These are phyloP conservation scores for Saturnispora galanensis DNA, from an alignment of 805 yeast species.

Conservation along the genomic window DNA sequence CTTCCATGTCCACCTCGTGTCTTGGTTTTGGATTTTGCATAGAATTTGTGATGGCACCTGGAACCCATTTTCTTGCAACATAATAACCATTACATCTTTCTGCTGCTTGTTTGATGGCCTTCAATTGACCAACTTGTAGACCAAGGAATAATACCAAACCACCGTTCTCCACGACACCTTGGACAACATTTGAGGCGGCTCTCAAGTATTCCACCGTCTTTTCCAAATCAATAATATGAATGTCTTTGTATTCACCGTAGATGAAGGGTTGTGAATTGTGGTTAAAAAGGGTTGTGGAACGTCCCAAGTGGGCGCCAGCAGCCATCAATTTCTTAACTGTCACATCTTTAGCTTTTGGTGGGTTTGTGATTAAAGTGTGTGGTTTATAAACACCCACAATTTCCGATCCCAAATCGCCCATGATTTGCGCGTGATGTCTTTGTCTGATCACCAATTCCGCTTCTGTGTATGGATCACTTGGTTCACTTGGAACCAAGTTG, in stretches of 20 bases:
- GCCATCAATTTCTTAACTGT: slow-evolving; percentile 68
- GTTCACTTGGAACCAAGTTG: slow-evolving; percentile 49
- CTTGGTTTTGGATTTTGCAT: slow-evolving; percentile 48
- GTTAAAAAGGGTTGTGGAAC: slow-evolving; percentile 69
- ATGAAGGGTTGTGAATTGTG: slow-evolving; percentile 78
- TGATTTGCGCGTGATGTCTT: slow-evolving; percentile 45
- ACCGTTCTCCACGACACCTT: slow-evolving; percentile 73
- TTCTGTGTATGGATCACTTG: slow-evolving; percentile 56
- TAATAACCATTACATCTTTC: slow-evolving; percentile 67
- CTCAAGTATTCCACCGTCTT: slow-evolving; percentile 67
- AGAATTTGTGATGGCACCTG: slow-evolving; percentile 88
- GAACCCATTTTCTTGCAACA: slow-evolving; percentile 82
- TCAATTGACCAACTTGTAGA: slow-evolving; percentile 65
- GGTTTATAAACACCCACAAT: slow-evolving; percentile 61
- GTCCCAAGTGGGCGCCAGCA: slow-evolving; percentile 93
- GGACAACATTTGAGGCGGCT: slow-evolving; percentile 76
- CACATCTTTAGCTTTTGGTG: slow-evolving; percentile 46
- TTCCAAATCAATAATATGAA: slow-evolving; percentile 84
- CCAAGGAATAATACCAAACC: slow-evolving; percentile 79
- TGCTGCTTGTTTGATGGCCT: slow-evolving; percentile 73
- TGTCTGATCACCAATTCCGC: slow-evolving; percentile 75
- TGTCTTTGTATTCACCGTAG: slow-evolving; percentile 82
- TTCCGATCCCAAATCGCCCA: slow-evolving; percentile 55
- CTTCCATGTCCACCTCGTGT: slow-evolving; percentile 68
- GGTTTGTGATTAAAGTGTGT: slow-evolving; percentile 51